phyloP scores from a whole-genome alignment of 2,329 filamentous ascomycete species.

The Podosphaera leucotricha region DNA sequence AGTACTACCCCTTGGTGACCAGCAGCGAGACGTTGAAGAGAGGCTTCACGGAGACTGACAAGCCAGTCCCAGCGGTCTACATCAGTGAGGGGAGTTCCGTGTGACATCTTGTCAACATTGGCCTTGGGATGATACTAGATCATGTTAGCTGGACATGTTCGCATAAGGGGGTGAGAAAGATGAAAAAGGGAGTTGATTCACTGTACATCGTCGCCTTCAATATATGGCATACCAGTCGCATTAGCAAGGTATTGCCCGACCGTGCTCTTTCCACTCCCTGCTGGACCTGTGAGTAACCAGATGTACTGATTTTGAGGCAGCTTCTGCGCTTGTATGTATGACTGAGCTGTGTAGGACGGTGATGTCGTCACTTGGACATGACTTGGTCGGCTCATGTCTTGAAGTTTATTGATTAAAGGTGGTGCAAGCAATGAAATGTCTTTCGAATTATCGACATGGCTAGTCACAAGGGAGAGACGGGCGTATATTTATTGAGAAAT shows the following conservation, averaged over 20 bases:
- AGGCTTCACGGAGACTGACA: conserved; percentile 47
- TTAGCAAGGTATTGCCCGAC: conserved; percentile 42
- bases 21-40: conserved; percentile 25
- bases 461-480: neutral
- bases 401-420: neutral
- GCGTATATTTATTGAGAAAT: too few relatives aligned
- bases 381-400: neutral
- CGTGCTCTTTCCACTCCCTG: conserved; percentile 59
- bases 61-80: conserved; percentile 97
- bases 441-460: too few relatives aligned
- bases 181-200: neutral
- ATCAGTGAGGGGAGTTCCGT: conserved; percentile 66
- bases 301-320: conserved; percentile 32
- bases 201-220: conserved; percentile 58
- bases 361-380: neutral
- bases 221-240: conserved; percentile 40
- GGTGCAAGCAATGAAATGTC: neutral
- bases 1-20: conserved; percentile 61
- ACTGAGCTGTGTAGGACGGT: neutral
- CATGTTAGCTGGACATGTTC: conserved; percentile 1
- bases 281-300: conserved; percentile 59
- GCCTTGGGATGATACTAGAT: conserved; percentile 46
- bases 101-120: conserved; percentile 81
- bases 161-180: neutral
- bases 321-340: neutral